These are phyloP conservation scores for Ogataea ganodermae DNA, from an alignment of 805 yeast species.

Conservation along the genomic window DNA sequence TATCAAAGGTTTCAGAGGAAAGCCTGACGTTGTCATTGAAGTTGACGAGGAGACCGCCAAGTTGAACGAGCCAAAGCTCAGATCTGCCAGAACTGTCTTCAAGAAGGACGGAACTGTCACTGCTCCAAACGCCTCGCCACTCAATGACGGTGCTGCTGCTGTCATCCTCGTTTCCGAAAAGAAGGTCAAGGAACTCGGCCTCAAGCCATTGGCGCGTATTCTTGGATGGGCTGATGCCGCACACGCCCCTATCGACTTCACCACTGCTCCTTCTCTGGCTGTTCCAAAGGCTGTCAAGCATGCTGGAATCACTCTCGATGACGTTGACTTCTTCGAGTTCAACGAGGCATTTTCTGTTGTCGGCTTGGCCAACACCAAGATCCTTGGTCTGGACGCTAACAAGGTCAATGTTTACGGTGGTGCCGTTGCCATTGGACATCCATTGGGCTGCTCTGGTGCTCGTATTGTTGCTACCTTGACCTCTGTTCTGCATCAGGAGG, in stretches of 20 bases:
- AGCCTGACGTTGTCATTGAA: conserved; percentile 72
- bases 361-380: conserved; percentile 83
- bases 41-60: conserved; percentile 84
- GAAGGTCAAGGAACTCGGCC: conserved; percentile 80
- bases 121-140: conserved; percentile 94
- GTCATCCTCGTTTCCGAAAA: conserved; percentile 81
- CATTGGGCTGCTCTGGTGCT: conserved; percentile 95
- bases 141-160: conserved; percentile 99
- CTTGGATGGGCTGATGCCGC: conserved; percentile 99
- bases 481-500: conserved; percentile 80
- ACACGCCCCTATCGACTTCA: conserved; percentile 90
- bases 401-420: conserved; percentile 92
- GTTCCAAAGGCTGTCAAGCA: conserved; percentile 94
- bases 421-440: conserved; percentile 94
- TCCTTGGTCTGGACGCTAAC: conserved; percentile 59
- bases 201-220: conserved; percentile 88
- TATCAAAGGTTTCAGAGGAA: conserved; percentile 87
- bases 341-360: conserved; percentile 98
- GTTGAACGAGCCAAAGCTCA: conserved; percentile 74
- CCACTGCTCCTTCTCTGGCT: conserved; percentile 93
- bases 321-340: conserved; percentile 89
- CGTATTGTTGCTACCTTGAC: conserved; percentile 86
- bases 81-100: conserved; percentile 90
- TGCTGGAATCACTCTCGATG: conserved; percentile 63
- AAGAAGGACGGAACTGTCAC: conserved; percentile 95